Conservation (phyloP, 2,329 filamentous ascomycete genomes). For the Botrytis cinerea region DNA sequence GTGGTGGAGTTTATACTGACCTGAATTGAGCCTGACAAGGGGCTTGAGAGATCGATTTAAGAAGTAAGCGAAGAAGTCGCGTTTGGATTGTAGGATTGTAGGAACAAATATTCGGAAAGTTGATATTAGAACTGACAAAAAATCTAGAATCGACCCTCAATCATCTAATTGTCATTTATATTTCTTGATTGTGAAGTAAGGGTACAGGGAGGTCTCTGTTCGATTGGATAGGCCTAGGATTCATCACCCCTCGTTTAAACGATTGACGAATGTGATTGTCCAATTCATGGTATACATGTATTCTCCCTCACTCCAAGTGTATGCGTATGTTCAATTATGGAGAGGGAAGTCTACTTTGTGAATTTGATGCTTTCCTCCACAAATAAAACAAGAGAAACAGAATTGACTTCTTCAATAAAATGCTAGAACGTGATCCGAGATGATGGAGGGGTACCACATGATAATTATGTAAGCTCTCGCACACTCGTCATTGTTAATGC, state of each 20-base stretch:
- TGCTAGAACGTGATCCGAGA: conserved; percentile 12
- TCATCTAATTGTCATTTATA: too few species aligned
- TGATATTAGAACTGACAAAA: not conserved
- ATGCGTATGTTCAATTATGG: rapidly evolving
- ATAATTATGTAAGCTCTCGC: conserved; percentile 8
- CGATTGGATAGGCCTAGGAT: not conserved
- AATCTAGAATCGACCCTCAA: rapidly evolving
- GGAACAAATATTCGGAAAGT: not conserved
- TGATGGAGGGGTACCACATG: not conserved
- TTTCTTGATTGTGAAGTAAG: not conserved
- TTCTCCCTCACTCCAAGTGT: not conserved
- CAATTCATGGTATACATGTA: not conserved
- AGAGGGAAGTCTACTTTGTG: not conserved
- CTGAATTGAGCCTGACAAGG: not conserved
- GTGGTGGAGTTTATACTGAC: not conserved
- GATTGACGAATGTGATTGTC: not conserved
- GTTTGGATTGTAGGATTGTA: not conserved
- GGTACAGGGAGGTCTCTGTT: not conserved
- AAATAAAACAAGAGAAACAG: not conserved
- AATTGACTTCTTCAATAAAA: not conserved
- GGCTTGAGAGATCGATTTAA: not conserved
- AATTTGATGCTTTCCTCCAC: not conserved
- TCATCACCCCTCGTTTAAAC: not conserved
- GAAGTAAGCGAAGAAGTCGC: not conserved
- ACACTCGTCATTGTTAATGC: conserved; percentile 16